These are phyloP conservation scores for Ustulina deusta DNA, from an alignment of 2,329 filamentous ascomycete genomes.

Conservation along the genomic window DNA sequence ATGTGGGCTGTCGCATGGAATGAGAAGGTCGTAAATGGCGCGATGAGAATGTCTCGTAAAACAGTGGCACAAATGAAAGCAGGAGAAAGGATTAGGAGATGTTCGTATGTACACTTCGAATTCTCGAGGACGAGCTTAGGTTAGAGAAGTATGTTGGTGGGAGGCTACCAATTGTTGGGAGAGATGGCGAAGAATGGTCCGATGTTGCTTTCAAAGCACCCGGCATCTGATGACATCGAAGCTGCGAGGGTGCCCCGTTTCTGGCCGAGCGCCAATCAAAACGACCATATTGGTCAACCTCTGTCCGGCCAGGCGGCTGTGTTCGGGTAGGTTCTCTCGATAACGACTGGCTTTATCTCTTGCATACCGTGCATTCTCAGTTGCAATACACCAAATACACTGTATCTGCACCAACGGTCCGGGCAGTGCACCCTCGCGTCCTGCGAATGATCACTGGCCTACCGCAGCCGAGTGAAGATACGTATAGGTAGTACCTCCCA, in stretches of 20 bases:
- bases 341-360: background rate
- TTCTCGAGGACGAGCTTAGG: background rate
- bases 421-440: too few species aligned
- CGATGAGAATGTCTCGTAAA: conserved; percentile 6
- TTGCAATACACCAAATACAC: background rate
- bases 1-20: conserved; percentile 18
- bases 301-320: background rate
- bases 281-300: conserved; percentile 48
- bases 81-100: background rate
- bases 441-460: too few species aligned
- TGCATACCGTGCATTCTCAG: conserved; percentile 17
- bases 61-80: background rate
- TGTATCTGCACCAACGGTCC: conserved; percentile 12
- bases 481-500: too few species aligned
- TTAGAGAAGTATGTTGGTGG: conserved; percentile 3
- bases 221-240: conserved; percentile 49
- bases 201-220: conserved; percentile 43
- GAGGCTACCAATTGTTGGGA: conserved; percentile 21
- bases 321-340: conserved; percentile 17
- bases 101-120: background rate
- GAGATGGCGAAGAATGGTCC: conserved; percentile 48
- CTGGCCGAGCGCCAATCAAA: conserved; percentile 55
- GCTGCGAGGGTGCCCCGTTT: conserved; percentile 48
- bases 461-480: too few species aligned
- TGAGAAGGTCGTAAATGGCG: conserved; percentile 21